Percentiles rank a stretch among this genome's conserved stretches.
These are phyloP conservation scores for Mycena olivaceomarginata DNA, from an alignment of 768 basidiomycete genomes.

Conservation along the genomic window DNA sequence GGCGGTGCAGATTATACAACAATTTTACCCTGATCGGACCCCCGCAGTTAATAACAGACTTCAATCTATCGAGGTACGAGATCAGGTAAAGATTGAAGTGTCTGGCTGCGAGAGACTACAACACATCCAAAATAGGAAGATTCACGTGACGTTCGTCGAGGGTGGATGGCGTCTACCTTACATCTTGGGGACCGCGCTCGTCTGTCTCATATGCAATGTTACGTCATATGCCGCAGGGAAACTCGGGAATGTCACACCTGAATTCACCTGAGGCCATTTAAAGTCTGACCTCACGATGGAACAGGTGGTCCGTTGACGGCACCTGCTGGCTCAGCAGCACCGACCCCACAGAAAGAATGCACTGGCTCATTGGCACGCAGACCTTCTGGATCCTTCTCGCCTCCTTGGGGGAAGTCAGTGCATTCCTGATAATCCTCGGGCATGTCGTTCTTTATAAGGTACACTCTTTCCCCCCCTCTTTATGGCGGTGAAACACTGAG, in stretches of 20 bases:
- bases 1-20: too few relatives aligned
- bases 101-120: too few relatives aligned
- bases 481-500: too few relatives aligned
- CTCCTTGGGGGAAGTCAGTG: slow-evolving; percentile 46
- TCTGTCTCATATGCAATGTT: slow-evolving; percentile 45
- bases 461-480: background rate
- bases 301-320: background rate
- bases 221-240: slow-evolving; percentile 47
- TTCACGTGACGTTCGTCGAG: too few relatives aligned
- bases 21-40: too few relatives aligned
- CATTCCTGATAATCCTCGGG: slow-evolving; percentile 38
- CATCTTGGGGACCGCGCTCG: slow-evolving; percentile 39
- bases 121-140: too few relatives aligned
- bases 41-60: too few relatives aligned
- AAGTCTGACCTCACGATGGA: background rate
- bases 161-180: too few relatives aligned
- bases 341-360: slow-evolving; percentile 34
- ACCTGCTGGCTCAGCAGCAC: slow-evolving; percentile 50
- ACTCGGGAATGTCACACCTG: slow-evolving; percentile 45
- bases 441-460: slow-evolving; percentile 45
- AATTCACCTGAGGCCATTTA: too few relatives aligned
- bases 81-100: too few relatives aligned
- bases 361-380: slow-evolving; percentile 51
- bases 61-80: too few relatives aligned
- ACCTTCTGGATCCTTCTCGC: slow-evolving; percentile 49